A percentile compares a stretch with the other conserved stretches of the same genome.
Conservation (phyloP, 495 filamentous ascomycete genomes). For the Bryoglossum gracile region DNA sequence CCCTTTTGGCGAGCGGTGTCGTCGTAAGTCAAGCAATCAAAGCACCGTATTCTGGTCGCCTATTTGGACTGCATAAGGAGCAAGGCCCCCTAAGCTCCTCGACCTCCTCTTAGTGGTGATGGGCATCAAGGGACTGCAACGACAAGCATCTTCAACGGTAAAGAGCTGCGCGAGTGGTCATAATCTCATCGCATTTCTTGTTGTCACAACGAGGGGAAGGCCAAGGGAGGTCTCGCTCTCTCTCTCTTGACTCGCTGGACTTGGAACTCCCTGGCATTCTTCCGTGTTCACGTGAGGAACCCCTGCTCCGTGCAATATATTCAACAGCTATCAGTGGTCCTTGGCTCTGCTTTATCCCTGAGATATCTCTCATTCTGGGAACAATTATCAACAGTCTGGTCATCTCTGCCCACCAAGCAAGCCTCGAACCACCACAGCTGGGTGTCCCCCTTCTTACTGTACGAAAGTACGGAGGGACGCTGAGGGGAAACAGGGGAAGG, state of each 20-base stretch:
- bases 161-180: neutral
- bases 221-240: neutral
- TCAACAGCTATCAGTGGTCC: conserved; percentile 1
- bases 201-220: too few species aligned
- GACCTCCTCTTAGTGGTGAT: too few species aligned
- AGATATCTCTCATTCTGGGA: neutral
- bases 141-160: neutral
- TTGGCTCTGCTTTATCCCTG: neutral
- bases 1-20: neutral
- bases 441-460: neutral
- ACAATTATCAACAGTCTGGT: neutral
- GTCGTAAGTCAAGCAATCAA: neutral
- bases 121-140: neutral
- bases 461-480: too few species aligned
- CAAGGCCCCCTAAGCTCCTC: too few species aligned
- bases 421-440: neutral
- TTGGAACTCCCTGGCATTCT: neutral
- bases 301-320: conserved; percentile 3
- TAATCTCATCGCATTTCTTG: too few species aligned
- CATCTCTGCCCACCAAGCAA: neutral
- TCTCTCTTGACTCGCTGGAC: neutral
- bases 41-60: neutral
- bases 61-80: too few species aligned
- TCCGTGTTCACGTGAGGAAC: neutral
- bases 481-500: too few species aligned